Evolutionary conservation across 148 eudicot genomes (phyloP).

Genomic region (Spergularia marina): DNA sequence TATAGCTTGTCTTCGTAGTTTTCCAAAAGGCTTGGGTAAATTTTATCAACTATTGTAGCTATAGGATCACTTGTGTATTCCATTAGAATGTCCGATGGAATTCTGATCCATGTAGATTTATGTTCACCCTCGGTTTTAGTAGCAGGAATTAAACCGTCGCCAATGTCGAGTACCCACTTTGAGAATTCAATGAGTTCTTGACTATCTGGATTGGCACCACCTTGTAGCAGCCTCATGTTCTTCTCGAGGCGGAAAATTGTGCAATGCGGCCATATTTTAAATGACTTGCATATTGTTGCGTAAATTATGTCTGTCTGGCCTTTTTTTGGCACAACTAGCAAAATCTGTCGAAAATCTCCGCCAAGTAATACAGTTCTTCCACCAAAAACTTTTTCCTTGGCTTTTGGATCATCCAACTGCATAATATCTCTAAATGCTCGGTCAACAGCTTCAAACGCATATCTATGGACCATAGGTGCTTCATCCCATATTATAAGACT

Average conservation of each 20-base stretch:
- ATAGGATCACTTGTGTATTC: background rate
- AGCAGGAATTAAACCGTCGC: background rate
- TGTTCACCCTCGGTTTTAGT: background rate
- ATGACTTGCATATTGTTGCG: background rate
- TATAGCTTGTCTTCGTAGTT: background rate
- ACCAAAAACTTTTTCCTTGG: no score
- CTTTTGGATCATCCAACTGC: no score
- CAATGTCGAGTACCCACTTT: conserved; percentile 14
- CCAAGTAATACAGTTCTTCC: no score
- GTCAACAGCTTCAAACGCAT: no score
- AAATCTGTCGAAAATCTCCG: no score
- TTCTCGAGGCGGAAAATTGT: background rate
- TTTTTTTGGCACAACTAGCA: background rate
- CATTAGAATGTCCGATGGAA: background rate
- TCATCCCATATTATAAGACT: no score
- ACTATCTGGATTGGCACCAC: background rate
- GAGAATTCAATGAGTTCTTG: background rate
- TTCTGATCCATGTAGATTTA: conserved; percentile 4
- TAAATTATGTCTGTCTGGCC: background rate
- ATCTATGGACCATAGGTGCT: no score
- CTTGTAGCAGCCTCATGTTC: background rate
- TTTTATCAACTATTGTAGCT: background rate
- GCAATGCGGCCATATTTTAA: background rate
- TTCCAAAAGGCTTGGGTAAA: background rate
- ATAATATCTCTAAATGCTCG: no score